Evolutionary conservation across 2,329 filamentous ascomycete genomes (phyloP), one percentile per base, ranked within the genome.

Genomic region (Colletotrichum liaoningense): DNA sequence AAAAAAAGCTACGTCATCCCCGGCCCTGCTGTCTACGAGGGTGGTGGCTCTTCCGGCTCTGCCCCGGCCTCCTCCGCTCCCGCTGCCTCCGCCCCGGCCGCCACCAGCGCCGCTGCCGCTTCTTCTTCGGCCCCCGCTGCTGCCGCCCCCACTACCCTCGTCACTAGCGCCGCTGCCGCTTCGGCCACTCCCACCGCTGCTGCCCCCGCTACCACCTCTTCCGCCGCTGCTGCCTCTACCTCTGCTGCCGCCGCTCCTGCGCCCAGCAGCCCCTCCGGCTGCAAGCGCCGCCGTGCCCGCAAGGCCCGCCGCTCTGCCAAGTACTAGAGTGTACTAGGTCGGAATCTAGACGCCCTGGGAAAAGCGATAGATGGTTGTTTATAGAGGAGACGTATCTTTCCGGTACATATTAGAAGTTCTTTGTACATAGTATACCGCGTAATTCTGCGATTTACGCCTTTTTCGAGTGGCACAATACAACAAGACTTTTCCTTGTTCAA

Each of bases 1-100:
- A 9, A 0, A 0, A 7, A 28, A 55, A 60, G 65, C 64, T 75
- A 75, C 68, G 60, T 74, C 72, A 69, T 74, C 52, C 74, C 74
- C 26, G 74, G 74, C 52, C 74, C 74, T 55, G 55, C 74, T 12
- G 26, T 75, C 54, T 73, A 73, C 70, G 65, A 26, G n/a, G 16
- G 82, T 1, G 81, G 81, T 52, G 58, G 60, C n/a, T 57, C 38
- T 58, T 59, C 65, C n/a, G 69, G 69, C 65, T 63, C 65, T 49
- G 67, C 58, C 3, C 33, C 64, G n/a, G 42, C 58, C 16, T 12
- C 69, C 8, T 16, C 49, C n/a, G 30, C 56, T 16, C 19, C 66
- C 24, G 26, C 59, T n/a, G 24, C 64, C 26, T 16, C 63, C 33
- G 12, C 64, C 26, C n/a, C 64, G n/a, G 55, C 64, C 4, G 33